Evolutionary conservation across 805 yeast species (phyloP).

Genomic region (Helenozyma baotianmanensis): DNA sequence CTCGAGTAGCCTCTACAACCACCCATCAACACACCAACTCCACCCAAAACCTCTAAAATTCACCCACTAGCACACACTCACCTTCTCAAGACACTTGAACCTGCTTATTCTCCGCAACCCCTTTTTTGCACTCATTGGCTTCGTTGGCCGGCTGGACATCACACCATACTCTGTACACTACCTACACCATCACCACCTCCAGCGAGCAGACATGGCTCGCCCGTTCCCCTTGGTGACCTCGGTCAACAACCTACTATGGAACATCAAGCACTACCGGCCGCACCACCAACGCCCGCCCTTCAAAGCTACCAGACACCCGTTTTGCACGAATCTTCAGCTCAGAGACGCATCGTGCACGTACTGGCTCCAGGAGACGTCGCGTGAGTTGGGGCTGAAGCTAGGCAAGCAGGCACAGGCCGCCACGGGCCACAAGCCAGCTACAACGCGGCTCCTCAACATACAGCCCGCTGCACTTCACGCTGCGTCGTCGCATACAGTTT

Average conservation of each 20-base stretch:
- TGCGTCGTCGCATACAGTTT: not conserved
- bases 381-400: constrained; percentile 7
- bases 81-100: too few species aligned
- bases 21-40: too few species aligned
- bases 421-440: too few species aligned
- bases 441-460: too few species aligned
- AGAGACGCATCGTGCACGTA: constrained; percentile 13
- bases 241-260: constrained; percentile 10
- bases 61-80: too few species aligned
- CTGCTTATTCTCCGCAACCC: too few species aligned
- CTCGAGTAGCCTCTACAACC: too few species aligned
- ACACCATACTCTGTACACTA: too few species aligned
- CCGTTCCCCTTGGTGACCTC: constrained; percentile 12
- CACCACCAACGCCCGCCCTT: constrained; percentile 10
- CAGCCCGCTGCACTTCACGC: not conserved
- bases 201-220: constrained; percentile 11
- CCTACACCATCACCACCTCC: not conserved
- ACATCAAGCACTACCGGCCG: constrained; percentile 11
- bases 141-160: too few species aligned
- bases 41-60: too few species aligned
- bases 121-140: too few species aligned
- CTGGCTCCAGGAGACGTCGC: constrained; percentile 14
- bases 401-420: not conserved
- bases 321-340: constrained; percentile 14
- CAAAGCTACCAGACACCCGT: constrained; percentile 13